phyloP scores from a whole-genome alignment of 192 early-diverging fungal genomes.

The Chytriomyces confervae region DNA sequence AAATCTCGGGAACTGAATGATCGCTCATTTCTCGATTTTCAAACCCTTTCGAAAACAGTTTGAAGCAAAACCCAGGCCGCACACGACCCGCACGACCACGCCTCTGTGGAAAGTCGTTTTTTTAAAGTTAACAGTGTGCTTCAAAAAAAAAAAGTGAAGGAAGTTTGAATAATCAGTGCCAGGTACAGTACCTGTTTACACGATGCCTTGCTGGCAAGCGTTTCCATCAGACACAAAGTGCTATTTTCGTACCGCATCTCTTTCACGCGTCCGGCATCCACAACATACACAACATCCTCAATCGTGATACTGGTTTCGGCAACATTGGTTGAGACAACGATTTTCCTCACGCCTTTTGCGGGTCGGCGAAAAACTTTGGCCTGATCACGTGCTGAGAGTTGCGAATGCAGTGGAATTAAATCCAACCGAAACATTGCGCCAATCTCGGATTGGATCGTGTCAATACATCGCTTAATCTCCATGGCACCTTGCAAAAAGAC shows the following conservation, averaged over 20 bases:
- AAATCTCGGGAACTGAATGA: constrained; percentile 79
- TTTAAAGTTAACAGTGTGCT: constrained; percentile 49
- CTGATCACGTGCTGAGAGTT: constrained; percentile 61
- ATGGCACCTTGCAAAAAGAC: constrained; percentile 68
- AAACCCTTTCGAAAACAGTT: constrained; percentile 46
- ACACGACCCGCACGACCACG: constrained; percentile 88
- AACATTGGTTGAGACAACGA: constrained; percentile 83
- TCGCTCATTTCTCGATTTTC: constrained; percentile 46
- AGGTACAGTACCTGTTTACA: constrained; percentile 46
- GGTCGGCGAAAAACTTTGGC: constrained; percentile 65
- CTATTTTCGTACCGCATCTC: constrained; percentile 55
- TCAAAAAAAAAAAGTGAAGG: no score
- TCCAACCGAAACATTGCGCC: constrained; percentile 9
- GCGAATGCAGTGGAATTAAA: constrained; percentile 68
- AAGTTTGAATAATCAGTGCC: no score
- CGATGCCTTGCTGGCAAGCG: constrained; percentile 67
- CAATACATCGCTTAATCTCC: constrained; percentile 70
- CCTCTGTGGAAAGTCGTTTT: constrained; percentile 45
- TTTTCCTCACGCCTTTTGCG: constrained; percentile 61
- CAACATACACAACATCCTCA: constrained; percentile 76
- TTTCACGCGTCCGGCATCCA: constrained; percentile 80
- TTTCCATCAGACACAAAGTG: constrained; percentile 60
- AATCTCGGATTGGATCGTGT: constrained; percentile 43
- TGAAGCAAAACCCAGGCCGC: constrained; percentile 74
- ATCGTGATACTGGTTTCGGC: constrained; percentile 78